Evolutionary conservation across 176 grass and related monocot species (phyloP).

Genomic region (Rhynchospora breviuscula): DNA sequence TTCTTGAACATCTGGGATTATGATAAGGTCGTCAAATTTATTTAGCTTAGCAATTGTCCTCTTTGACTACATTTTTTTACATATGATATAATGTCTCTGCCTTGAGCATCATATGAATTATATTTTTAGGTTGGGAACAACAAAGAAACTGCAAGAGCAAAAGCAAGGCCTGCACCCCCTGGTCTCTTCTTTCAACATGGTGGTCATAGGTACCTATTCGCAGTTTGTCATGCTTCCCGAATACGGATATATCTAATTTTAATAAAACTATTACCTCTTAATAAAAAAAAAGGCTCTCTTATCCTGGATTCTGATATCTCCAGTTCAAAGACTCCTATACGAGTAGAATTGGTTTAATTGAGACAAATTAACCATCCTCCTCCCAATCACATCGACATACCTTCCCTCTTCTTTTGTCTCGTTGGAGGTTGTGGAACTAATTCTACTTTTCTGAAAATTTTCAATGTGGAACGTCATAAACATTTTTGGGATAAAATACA

Average conservation of each 20-base stretch:
- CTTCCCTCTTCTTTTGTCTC: background rate
- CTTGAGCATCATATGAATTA: background rate
- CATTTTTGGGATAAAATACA: constrained; percentile 25
- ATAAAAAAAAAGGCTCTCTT: background rate
- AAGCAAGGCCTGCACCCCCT: constrained; percentile 35
- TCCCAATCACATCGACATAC: background rate
- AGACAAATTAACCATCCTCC: no score
- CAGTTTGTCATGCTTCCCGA: background rate
- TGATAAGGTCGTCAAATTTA: constrained; percentile 54
- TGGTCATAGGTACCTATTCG: constrained; percentile 65
- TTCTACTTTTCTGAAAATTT: background rate
- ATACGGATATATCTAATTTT: background rate
- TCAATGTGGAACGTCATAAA: background rate
- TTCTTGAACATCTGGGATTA: constrained; percentile 86
- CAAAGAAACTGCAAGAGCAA: constrained; percentile 27
- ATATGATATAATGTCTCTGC: background rate
- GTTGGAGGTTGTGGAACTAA: background rate
- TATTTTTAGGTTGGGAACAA: constrained; percentile 64
- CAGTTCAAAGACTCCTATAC: background rate
- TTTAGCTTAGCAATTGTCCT: background rate
- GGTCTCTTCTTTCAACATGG: constrained; percentile 95
- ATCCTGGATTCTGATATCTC: background rate
- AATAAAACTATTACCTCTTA: background rate
- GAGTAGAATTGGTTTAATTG: background rate
- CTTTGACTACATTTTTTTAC: constrained; percentile 1